Base-by-base conservation (phyloP, 1,284 basidiomycete species). In the Cutaneotrichosporon sp. region DNA sequence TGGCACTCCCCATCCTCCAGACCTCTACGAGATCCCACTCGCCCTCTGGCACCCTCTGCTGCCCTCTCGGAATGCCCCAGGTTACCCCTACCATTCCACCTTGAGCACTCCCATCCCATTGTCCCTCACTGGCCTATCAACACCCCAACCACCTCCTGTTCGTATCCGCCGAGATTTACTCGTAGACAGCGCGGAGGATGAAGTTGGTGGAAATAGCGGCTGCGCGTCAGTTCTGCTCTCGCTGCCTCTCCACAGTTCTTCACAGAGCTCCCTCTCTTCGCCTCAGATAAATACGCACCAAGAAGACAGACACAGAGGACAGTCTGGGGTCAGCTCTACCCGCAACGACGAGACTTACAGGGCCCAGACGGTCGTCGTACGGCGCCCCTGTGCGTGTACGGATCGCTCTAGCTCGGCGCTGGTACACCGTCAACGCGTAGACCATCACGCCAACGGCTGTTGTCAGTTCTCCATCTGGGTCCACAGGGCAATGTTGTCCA, bases 361-460 rank as follows among this genome's bases (percentile, higher is more conserved):
- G 84, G 53, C 93, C 93, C 50, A 97, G 75, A 52, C 96, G 83
- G 77, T 99, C 94, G 67, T 98, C 96, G 75, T 98, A 98, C 2
- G 94, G 93, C 20, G 92, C 94, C 49, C 88, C 84, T 12, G 92
- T 90, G 42, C 93, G 87, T 53, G 84, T 82, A 46, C 93, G 84
- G 69, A 99, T 99, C 20, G 92, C 90, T 26, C 84, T 81, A 14
- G 94, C 96, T 64, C 94, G 85, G 89, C 92, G 93, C 75, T 97
- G 93, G 74, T 93, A 97, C 38, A 91, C 91, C 62, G 88, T 87
- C 17, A 98, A 77, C 1, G 96, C 94, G 73, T 97, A 97, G 27
- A 91, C 73, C 94, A 97, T 97, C 61, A 97, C 91, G 12, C 84
- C 88, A 84, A 97, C 90, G 35, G 94, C 93, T 94, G 27, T n/a